A percentile compares a stretch with the other conserved stretches of the same genome.
Evolutionary conservation across 805 yeast species (phyloP).

Genomic region (Candida chilensis): DNA sequence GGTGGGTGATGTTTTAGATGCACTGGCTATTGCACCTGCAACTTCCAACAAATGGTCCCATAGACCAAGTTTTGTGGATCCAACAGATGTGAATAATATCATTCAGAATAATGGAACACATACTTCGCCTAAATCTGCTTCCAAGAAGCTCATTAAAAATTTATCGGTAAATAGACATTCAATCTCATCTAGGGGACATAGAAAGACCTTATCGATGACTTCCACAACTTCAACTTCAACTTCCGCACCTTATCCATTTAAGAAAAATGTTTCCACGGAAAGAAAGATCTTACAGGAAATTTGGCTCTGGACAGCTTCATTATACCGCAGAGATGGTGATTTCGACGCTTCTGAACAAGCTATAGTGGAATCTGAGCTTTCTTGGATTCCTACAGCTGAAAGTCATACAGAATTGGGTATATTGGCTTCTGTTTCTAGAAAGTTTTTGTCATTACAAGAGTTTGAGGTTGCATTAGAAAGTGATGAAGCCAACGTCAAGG

Average conservation of each 20-base stretch:
- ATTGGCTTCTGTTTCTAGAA: constrained; percentile 29
- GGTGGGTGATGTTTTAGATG: constrained; percentile 15
- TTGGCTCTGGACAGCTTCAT: constrained; percentile 68
- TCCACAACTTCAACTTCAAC: constrained; percentile 6
- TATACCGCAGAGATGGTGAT: constrained; percentile 50
- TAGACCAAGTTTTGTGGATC: constrained; percentile 31
- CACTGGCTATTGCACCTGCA: constrained; percentile 21
- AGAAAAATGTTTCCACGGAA: constrained; percentile 10
- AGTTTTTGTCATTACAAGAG: constrained; percentile 46
- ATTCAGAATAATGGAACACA: constrained; percentile 3
- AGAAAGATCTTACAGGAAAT: constrained; percentile 41
- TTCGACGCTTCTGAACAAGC: constrained; percentile 60
- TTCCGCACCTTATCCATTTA: constrained; percentile 1
- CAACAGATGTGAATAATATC: constrained; percentile 5
- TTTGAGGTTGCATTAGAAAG: constrained; percentile 55
- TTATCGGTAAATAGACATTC: constrained; percentile 9
- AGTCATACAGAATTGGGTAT: constrained; percentile 43
- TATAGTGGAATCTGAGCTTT: constrained; percentile 58
- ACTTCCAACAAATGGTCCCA: constrained; percentile 19
- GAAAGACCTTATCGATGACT: constrained; percentile 5
- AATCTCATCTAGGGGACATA: constrained; percentile 4
- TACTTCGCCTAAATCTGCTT: too few species aligned
- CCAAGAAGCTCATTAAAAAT: constrained; percentile 5
- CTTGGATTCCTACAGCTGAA: constrained; percentile 31
- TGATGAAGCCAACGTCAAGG: constrained; percentile 35